Evolutionary conservation across 257 asterid genomes (phyloP).

Genomic region (Asclepias syriaca): DNA sequence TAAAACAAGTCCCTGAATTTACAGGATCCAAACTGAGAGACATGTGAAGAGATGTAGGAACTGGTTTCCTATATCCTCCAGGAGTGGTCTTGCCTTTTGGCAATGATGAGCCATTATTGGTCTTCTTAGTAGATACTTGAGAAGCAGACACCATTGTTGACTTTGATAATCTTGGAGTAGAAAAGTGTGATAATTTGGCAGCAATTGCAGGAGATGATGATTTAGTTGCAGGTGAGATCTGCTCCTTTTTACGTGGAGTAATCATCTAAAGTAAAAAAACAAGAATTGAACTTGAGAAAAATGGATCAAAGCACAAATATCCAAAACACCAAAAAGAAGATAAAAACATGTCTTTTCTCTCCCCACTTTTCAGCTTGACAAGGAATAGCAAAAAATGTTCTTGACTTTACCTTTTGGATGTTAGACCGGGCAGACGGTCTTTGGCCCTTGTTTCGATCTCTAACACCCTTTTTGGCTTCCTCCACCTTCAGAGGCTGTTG

Average conservation of each 20-base stretch:
- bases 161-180: constrained; percentile 27
- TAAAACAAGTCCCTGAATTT: constrained; percentile 29
- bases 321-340: neutral
- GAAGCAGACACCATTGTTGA: constrained; percentile 40
- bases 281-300: constrained; percentile 12
- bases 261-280: constrained; percentile 44
- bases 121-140: constrained; percentile 38
- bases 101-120: constrained; percentile 27
- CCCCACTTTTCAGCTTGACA: neutral
- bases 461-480: constrained; percentile 22
- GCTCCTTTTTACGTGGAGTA: constrained; percentile 44
- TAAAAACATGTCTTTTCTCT: neutral
- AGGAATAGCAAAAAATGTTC: constrained; percentile 11
- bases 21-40: constrained; percentile 67
- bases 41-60: constrained; percentile 74
- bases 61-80: constrained; percentile 37
- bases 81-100: constrained; percentile 33
- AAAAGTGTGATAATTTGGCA: constrained; percentile 12
- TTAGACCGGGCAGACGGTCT: constrained; percentile 28
- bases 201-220: constrained; percentile 35
- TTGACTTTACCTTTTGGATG: constrained; percentile 50
- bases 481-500: constrained; percentile 33
- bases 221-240: constrained; percentile 40
- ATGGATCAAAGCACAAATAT: constrained; percentile 6
- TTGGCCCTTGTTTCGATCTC: constrained; percentile 30